phyloP scores from a whole-genome alignment of 805 yeast genomes.

The Wickerhamomyces sydowiorum region DNA sequence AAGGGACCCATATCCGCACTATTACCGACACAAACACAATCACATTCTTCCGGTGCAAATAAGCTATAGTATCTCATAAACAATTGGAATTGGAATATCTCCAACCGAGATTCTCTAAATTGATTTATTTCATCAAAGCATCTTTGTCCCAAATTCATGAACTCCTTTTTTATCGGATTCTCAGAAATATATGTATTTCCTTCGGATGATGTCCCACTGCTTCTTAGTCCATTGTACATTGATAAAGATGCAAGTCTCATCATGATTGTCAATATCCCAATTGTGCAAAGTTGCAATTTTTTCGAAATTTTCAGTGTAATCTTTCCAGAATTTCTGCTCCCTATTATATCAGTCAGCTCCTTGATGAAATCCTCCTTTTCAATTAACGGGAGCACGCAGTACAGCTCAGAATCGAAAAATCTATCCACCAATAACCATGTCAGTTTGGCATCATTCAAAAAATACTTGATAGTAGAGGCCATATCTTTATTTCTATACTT shows the following conservation, averaged over 20 bases:
- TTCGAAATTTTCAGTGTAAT: slow-evolving; percentile 10
- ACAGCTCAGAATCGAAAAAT: slow-evolving; percentile 19
- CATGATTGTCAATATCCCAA: slow-evolving; percentile 15
- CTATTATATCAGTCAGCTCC: slow-evolving; percentile 11
- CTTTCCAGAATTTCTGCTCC: slow-evolving; percentile 5
- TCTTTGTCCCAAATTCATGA: slow-evolving; percentile 6
- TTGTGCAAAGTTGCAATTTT: slow-evolving; percentile 12
- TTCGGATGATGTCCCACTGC: not conserved
- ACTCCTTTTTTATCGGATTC: slow-evolving; percentile 10
- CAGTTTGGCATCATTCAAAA: slow-evolving; percentile 13
- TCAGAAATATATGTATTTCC: slow-evolving; percentile 14
- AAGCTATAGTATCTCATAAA: slow-evolving; percentile 12
- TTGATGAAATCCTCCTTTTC: slow-evolving; percentile 13
- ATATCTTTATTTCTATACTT: not conserved
- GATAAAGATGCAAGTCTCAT: slow-evolving; percentile 20
- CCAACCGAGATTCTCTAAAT: slow-evolving; percentile 10
- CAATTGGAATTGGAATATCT: slow-evolving; percentile 15
- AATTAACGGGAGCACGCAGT: slow-evolving; percentile 14
- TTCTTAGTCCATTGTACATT: slow-evolving; percentile 14
- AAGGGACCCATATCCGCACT: slow-evolving; percentile 16
- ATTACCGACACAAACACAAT: slow-evolving; percentile 14
- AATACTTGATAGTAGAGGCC: slow-evolving; percentile 1
- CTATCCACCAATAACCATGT: slow-evolving; percentile 20
- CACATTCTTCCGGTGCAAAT: slow-evolving; percentile 20
- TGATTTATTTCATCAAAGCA: slow-evolving; percentile 12